These are phyloP conservation scores for Herpetospermum pedunculosum DNA, from an alignment of 306 rosid genomes.

Conservation along the genomic window DNA sequence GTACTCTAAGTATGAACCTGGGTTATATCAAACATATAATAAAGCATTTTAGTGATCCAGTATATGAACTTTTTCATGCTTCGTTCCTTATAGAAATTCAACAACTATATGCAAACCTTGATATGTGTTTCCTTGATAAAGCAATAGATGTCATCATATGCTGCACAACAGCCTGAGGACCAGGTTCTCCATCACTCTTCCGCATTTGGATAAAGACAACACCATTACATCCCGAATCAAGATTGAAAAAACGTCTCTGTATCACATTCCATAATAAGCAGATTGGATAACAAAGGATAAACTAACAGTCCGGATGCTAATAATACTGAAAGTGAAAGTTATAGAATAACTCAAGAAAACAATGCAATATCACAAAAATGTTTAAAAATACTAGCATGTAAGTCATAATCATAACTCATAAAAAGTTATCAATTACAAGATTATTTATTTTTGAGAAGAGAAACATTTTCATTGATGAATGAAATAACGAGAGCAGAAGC, in stretches of 20 bases:
- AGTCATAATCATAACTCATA: not conserved
- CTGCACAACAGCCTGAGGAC: constrained; percentile 68
- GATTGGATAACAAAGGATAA: not conserved
- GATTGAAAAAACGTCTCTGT: constrained; percentile 65
- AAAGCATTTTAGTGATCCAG: not conserved
- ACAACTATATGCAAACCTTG: constrained; percentile 42
- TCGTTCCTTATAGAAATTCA: not conserved
- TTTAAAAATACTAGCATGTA: not conserved
- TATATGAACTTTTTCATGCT: not conserved
- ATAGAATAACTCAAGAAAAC: not conserved
- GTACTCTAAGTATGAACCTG: constrained; percentile 85
- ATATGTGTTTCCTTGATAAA: constrained; percentile 74
- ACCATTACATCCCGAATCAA: constrained; percentile 90
- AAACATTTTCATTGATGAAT: no score
- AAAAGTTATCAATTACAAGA: not conserved
- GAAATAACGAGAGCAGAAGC: no score
- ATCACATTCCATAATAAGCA: constrained; percentile 16
- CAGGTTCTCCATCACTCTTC: constrained; percentile 50
- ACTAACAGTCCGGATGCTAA: not conserved
- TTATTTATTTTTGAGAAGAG: no score
- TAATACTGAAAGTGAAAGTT: not conserved
- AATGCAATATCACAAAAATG: not conserved
- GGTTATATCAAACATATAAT: not conserved
- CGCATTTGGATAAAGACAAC: constrained; percentile 83
- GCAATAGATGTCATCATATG: constrained; percentile 69